phyloP scores from a whole-genome alignment of 345 rosid species.

The Sisymbrium altissimum region DNA sequence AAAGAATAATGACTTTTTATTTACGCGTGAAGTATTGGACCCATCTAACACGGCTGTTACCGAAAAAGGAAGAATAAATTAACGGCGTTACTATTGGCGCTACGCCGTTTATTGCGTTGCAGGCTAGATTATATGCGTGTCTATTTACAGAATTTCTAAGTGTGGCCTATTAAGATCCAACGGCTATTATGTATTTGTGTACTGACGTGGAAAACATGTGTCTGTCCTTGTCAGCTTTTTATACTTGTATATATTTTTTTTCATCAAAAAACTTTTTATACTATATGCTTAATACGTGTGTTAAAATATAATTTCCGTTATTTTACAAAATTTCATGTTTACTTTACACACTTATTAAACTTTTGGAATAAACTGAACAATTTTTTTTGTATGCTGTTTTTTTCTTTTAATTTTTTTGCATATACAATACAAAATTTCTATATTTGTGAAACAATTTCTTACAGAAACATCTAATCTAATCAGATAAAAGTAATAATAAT shows the following conservation, averaged over 20 bases:
- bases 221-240: constrained; percentile 1
- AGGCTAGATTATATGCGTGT: not conserved
- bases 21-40: constrained; percentile 35
- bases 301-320: too few species aligned
- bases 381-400: too few species aligned
- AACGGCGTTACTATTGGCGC: constrained; percentile 6
- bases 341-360: not conserved
- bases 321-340: too few species aligned
- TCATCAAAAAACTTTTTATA: too few species aligned
- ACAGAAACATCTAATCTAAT: too few species aligned
- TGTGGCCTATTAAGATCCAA: not conserved
- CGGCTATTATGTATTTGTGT: not conserved
- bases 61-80: not conserved
- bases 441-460: too few species aligned
- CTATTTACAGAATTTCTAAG: not conserved
- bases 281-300: not conserved
- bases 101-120: not conserved
- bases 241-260: too few species aligned
- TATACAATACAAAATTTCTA: too few species aligned
- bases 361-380: not conserved
- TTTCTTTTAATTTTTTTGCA: too few species aligned
- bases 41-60: not conserved
- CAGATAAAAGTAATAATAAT: too few species aligned
- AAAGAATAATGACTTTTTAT: not conserved
- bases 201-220: not conserved